Conservation (phyloP, 768 basidiomycete species). For the Russula vinacea region DNA sequence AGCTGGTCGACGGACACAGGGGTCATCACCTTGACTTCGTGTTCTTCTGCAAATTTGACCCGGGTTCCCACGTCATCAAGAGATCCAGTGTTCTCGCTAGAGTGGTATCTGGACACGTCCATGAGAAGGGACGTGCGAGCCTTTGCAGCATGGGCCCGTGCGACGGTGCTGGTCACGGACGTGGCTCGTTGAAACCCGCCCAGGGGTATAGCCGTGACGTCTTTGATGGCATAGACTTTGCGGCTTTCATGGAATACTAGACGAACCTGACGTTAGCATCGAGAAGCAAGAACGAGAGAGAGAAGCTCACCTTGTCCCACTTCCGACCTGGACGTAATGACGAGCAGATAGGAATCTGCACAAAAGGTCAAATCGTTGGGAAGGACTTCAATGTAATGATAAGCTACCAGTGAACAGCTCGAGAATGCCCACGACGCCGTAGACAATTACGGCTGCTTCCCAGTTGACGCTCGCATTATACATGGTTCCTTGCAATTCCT, state of each 20-base stretch:
- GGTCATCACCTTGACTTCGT: conserved; percentile 47
- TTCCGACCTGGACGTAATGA: conserved; percentile 59
- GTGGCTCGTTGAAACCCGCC: conserved; percentile 55
- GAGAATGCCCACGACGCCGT: conserved; percentile 74
- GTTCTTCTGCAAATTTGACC: conserved; percentile 54
- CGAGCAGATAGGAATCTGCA: conserved; percentile 71
- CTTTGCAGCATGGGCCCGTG: conserved; percentile 46
- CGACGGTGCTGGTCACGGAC: conserved; percentile 49
- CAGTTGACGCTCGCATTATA: conserved; percentile 47
- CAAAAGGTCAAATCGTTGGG: conserved; percentile 17
- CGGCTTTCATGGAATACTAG: conserved; percentile 64
- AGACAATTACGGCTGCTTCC: conserved; percentile 56
- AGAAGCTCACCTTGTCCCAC: conserved; percentile 60
- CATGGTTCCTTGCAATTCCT: conserved; percentile 44
- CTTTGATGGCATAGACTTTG: conserved; percentile 64
- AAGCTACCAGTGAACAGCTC: conserved; percentile 66
- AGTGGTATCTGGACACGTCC: background rate
- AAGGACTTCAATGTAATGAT: conserved; percentile 14
- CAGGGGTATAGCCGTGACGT: conserved; percentile 70
- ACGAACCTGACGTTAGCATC: background rate
- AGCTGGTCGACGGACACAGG: conserved; percentile 35
- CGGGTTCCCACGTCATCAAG: conserved; percentile 33
- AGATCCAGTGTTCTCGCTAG: conserved; percentile 20
- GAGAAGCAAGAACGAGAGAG: conserved; percentile 2
- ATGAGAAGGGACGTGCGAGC: conserved; percentile 48